These are phyloP conservation scores for Plasmodiophora brassicae DNA, from an alignment of 208 protist species.

Conservation along the genomic window DNA sequence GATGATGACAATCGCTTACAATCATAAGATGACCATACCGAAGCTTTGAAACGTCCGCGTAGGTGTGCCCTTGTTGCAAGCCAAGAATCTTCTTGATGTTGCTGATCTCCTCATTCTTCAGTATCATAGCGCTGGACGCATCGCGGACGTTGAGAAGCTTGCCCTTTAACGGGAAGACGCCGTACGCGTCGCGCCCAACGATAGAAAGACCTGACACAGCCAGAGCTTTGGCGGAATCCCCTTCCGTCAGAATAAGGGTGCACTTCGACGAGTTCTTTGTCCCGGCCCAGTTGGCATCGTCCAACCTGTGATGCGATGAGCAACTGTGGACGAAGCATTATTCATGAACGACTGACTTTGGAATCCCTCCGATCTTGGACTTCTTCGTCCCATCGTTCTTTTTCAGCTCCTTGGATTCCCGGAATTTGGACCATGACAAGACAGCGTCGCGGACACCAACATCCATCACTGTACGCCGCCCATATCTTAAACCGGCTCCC, in stretches of 20 bases:
- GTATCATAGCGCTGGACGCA: constrained; percentile 79
- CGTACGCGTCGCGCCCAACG: constrained; percentile 97
- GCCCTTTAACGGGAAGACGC: constrained; percentile 97
- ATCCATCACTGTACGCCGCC: background rate
- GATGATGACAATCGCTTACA: constrained; percentile 66
- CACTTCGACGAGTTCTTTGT: constrained; percentile 84
- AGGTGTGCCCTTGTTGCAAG: constrained; percentile 81
- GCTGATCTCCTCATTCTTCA: constrained; percentile 80
- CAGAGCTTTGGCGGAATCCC: constrained; percentile 94
- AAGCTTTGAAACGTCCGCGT: constrained; percentile 72
- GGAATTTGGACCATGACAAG: constrained; percentile 11
- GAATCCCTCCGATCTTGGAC: background rate
- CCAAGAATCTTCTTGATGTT: constrained; percentile 92
- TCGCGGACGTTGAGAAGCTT: constrained; percentile 99
- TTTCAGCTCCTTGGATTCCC: constrained; percentile 53
- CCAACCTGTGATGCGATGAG: constrained; percentile 96
- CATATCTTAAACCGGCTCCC: no score
- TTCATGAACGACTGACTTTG: constrained; percentile 7
- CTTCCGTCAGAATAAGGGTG: constrained; percentile 99
- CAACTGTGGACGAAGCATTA: background rate
- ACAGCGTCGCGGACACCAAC: constrained; percentile 6
- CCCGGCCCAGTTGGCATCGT: constrained; percentile 99
- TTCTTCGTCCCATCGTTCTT: constrained; percentile 68
- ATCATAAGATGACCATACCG: constrained; percentile 99
- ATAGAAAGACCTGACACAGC: constrained; percentile 93